These are phyloP conservation scores for Aaosphaeria arxii DNA, from an alignment of 2,329 filamentous ascomycete species.

Conservation along the genomic window DNA sequence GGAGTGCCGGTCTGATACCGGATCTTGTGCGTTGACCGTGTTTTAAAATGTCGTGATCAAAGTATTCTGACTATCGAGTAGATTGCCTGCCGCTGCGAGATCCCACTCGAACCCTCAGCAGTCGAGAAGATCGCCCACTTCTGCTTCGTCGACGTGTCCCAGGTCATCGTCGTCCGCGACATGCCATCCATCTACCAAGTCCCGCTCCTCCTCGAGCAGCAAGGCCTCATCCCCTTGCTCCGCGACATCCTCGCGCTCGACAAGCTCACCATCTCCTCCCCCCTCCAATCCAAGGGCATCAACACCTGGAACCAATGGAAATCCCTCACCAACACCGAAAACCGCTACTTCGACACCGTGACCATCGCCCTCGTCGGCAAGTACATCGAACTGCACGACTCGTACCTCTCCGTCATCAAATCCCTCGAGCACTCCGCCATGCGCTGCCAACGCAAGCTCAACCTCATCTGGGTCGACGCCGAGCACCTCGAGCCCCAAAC, in stretches of 20 bases:
- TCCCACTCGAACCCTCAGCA: conserved; percentile 67
- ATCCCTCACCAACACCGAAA: conserved; percentile 63
- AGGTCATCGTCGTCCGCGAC: conserved; percentile 84
- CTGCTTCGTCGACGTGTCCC: conserved; percentile 81
- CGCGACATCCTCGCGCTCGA: conserved; percentile 64
- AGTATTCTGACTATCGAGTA: conserved; percentile 26
- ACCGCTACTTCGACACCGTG: conserved; percentile 66
- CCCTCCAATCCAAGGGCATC: conserved; percentile 60
- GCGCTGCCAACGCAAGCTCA: conserved; percentile 75
- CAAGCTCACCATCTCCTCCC: conserved; percentile 50
- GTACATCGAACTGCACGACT: conserved; percentile 80
- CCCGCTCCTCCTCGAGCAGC: conserved; percentile 82
- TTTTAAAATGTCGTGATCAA: too few relatives aligned
- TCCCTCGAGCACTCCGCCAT: conserved; percentile 89
- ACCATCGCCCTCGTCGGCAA: conserved; percentile 89
- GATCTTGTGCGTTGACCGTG: conserved; percentile 52
- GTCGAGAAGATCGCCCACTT: conserved; percentile 84
- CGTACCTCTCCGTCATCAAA: conserved; percentile 81
- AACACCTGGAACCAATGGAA: conserved; percentile 80
- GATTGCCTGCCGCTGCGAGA: conserved; percentile 91
- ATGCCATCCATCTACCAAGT: conserved; percentile 92
- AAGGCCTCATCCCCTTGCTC: conserved; percentile 70
- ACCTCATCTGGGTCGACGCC: conserved; percentile 81
- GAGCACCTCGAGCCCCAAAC: conserved; percentile 73
- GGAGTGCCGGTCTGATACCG: conserved; percentile 68